A percentile compares a stretch with the other conserved stretches of the same genome.
Evolutionary conservation across 2,329 filamentous ascomycete species (phyloP).

Genomic region (Xylariaceae sp.): DNA sequence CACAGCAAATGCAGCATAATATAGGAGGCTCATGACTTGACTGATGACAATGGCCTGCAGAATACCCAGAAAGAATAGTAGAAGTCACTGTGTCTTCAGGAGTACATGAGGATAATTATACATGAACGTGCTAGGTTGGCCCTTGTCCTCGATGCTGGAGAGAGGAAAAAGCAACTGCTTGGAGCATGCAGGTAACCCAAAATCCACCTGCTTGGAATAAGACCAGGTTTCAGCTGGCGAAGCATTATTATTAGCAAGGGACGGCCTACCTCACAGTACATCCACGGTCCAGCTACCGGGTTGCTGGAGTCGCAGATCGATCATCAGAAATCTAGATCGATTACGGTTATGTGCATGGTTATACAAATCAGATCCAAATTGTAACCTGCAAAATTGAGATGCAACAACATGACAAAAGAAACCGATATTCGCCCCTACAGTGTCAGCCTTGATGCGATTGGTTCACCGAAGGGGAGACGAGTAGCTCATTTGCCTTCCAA

Average conservation of each 20-base stretch:
- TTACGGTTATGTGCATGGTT: constrained; percentile 6
- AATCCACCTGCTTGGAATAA: constrained; percentile 17
- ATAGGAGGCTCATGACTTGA: constrained; percentile 8
- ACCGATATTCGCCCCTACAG: background rate
- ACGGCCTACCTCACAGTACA: background rate
- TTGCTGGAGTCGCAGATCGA: background rate
- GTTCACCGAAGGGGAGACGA: too few species aligned
- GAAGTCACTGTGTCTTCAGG: too few species aligned
- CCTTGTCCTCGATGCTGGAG: constrained; percentile 8
- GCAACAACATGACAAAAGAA: constrained; percentile 1
- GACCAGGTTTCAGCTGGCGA: constrained; percentile 18
- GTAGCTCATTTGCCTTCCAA: too few species aligned
- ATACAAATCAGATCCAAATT: too few species aligned
- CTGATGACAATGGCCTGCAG: background rate
- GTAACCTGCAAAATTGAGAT: constrained; percentile 7
- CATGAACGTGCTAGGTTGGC: background rate
- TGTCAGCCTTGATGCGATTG: too few species aligned
- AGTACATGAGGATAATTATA: constrained; percentile 6
- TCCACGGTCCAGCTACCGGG: constrained; percentile 13
- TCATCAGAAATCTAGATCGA: constrained; percentile 5
- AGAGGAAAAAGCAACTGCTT: constrained; percentile 14
- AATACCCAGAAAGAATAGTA: too few species aligned
- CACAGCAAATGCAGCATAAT: constrained; percentile 12
- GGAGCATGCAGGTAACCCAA: constrained; percentile 5
- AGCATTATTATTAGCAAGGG: constrained; percentile 11